Base-by-base conservation (phyloP, 2,329 filamentous ascomycete genomes). In the Huntiella moniliformis region DNA sequence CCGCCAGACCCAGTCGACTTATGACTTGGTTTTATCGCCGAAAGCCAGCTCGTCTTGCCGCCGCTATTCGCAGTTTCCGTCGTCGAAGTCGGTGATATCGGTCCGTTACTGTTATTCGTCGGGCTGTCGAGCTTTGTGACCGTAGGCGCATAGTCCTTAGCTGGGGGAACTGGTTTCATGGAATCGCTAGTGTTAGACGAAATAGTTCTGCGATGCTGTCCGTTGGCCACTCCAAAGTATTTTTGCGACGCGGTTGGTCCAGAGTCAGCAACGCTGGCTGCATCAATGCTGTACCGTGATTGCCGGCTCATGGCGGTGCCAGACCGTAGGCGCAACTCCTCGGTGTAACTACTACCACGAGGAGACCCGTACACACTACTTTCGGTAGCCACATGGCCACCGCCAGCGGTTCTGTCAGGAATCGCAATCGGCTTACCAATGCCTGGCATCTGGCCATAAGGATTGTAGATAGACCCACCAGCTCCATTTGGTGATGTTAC, bases 211-310 rank as follows among this genome's bases (percentile, higher is more conserved):
- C 73, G 67, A 57, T 77, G 67, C 51, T 38, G 38, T 16, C 59
- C 58, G 36, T 61, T 51, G 33, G 59, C 56, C 35, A 68, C 52
- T 15, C 77, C 74, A 54, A 81, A 83, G 57, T 86, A 86, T 53
- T 79, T 76, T 55, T 85, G 79, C 7, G 68, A 67, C 15, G 74
- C 73, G n/a, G 74, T 65, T 12, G 73, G 56, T 3, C 65, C 59
- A 31, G 68, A 65, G 40, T 84, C 79, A 38, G 72, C 71, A 28
- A 28, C 22, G 22, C 22, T 28, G 40, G 75, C 70, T 0, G 84
- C 91, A 55, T 86, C 83, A 42, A 79, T 70, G 58, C 85, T 93
- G 53, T 85, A 80, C 53, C 82, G 73, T 18, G 82, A 87, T 56
- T 88, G 83, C 51, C 80, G 71, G 45, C 77, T 78, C 52, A 77